phyloP scores from a whole-genome alignment of 2,329 filamentous ascomycete species.

The Penicillium sp. region DNA sequence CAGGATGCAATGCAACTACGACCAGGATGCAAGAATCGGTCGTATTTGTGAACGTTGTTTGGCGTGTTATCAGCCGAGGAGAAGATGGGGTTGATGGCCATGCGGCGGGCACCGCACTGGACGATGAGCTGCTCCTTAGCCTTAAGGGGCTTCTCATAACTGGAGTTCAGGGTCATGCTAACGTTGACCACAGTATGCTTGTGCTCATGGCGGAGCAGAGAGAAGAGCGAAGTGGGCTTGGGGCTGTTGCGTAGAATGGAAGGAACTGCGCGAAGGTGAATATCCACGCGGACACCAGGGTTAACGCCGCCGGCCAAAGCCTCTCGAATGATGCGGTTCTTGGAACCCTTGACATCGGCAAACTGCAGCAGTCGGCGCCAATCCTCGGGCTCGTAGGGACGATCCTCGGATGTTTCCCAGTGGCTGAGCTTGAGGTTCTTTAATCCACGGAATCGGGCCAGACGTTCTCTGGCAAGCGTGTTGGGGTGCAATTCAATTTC shows the following conservation, averaged over 20 bases:
- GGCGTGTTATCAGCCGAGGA: slow-evolving; percentile 85
- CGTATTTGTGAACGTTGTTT: slow-evolving; percentile 97
- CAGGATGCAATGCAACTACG: slow-evolving; percentile 86
- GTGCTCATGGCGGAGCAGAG: slow-evolving; percentile 88
- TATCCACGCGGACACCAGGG: slow-evolving; percentile 76
- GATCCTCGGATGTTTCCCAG: slow-evolving; percentile 88
- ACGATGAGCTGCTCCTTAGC: slow-evolving; percentile 89
- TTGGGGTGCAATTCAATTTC: slow-evolving; percentile 93
- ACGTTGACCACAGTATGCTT: slow-evolving; percentile 89
- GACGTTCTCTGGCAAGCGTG: slow-evolving; percentile 77
- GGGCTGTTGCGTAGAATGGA: slow-evolving; percentile 48
- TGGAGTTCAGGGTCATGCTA: slow-evolving; percentile 79
- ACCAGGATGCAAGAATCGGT: slow-evolving; percentile 86
- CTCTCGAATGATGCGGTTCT: slow-evolving; percentile 73
- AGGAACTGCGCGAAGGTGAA: slow-evolving; percentile 66
- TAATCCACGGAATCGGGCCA: slow-evolving; percentile 82
- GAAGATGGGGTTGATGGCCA: slow-evolving; percentile 86
- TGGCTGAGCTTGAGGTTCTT: slow-evolving; percentile 85
- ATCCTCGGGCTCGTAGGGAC: slow-evolving; percentile 80
- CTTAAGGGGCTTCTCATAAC: slow-evolving; percentile 71
- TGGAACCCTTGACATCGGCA: slow-evolving; percentile 82
- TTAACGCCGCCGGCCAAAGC: slow-evolving; percentile 83
- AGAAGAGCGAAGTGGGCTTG: slow-evolving; percentile 73
- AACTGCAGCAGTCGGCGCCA: slow-evolving; percentile 85
- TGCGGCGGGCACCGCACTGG: slow-evolving; percentile 83